phyloP scores from a whole-genome alignment of 176 grass and related monocot genomes.

The Luzula sylvatica region DNA sequence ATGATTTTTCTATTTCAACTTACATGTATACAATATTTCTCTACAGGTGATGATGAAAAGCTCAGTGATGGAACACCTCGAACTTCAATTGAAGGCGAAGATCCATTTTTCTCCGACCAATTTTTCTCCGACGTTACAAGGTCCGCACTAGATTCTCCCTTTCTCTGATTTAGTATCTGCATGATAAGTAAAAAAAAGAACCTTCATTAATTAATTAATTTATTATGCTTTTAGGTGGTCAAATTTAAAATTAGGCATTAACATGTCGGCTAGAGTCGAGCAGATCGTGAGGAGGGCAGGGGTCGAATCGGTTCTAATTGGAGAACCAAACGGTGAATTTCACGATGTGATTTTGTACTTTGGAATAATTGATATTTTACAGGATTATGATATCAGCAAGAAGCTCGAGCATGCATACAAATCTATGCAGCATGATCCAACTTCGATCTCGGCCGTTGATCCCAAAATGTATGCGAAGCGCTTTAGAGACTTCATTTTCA shows the following conservation, averaged over 20 bases:
- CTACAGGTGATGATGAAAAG: conserved; percentile 14
- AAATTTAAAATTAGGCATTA: conserved; percentile 39
- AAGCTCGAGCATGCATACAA: conserved; percentile 90
- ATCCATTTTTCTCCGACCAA: conserved; percentile 2
- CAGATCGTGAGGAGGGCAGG: conserved; percentile 37
- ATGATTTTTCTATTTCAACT: not conserved
- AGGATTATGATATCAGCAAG: conserved; percentile 88
- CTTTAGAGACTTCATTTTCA: conserved; percentile 77
- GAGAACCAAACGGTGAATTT: conserved; percentile 66
- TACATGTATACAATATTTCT: no score
- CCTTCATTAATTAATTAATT: no score
- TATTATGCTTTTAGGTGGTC: conserved; percentile 31
- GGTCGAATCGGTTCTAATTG: conserved; percentile 30
- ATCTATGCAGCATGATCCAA: conserved; percentile 65
- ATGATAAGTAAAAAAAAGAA: not conserved
- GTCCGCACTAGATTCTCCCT: conserved; percentile 22
- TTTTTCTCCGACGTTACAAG: conserved; percentile 35
- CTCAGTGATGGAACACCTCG: conserved; percentile 27
- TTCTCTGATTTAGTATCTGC: not conserved
- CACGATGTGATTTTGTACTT: conserved; percentile 67
- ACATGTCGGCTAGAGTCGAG: conserved; percentile 79
- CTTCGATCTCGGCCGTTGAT: conserved; percentile 73
- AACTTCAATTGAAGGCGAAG: conserved; percentile 30
- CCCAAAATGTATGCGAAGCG: conserved; percentile 65
- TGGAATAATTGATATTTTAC: conserved; percentile 86